Conservation (phyloP, 331 rosid genomes). For the Rhamnella rubrinervis region DNA sequence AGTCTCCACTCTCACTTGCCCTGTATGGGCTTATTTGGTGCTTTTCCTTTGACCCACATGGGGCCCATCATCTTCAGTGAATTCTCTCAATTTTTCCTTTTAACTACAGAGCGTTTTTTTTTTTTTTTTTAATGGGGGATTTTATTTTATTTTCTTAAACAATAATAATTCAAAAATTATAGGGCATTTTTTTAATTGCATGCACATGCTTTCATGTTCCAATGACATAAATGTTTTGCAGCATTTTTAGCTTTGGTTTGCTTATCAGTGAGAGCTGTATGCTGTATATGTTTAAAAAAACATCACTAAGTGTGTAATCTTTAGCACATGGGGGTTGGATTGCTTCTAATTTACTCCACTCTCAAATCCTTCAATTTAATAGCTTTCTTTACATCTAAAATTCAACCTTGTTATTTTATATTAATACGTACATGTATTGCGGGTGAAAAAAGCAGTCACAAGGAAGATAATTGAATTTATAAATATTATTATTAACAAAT, state of each 20-base stretch:
- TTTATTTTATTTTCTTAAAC: too few species aligned
- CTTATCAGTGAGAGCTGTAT: slow-evolving; percentile 28
- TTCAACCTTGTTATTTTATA: slow-evolving; percentile 28
- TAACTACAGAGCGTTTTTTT: too few species aligned
- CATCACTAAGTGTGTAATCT: slow-evolving; percentile 34
- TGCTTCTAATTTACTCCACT: slow-evolving; percentile 67
- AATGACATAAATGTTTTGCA: slow-evolving; percentile 30
- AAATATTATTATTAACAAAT: slow-evolving; percentile 25
- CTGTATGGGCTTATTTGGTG: slow-evolving; percentile 54
- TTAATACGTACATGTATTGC: background rate
- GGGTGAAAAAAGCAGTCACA: slow-evolving; percentile 32
- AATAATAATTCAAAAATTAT: background rate
- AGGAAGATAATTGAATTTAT: slow-evolving; percentile 7
- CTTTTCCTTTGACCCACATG: slow-evolving; percentile 58
- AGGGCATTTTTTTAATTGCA: slow-evolving; percentile 5
- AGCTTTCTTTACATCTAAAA: slow-evolving; percentile 20
- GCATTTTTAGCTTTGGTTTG: slow-evolving; percentile 22
- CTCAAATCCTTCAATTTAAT: slow-evolving; percentile 17
- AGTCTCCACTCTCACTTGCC: slow-evolving; percentile 51
- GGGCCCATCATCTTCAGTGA: slow-evolving; percentile 14
- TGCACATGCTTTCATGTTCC: slow-evolving; percentile 64
- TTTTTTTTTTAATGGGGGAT: too few species aligned
- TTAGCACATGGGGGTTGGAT: slow-evolving; percentile 57
- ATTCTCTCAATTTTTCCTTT: too few species aligned
- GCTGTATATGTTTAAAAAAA: background rate